Evolutionary conservation across 805 yeast species (phyloP).

Genomic region (Pichia scutulata): DNA sequence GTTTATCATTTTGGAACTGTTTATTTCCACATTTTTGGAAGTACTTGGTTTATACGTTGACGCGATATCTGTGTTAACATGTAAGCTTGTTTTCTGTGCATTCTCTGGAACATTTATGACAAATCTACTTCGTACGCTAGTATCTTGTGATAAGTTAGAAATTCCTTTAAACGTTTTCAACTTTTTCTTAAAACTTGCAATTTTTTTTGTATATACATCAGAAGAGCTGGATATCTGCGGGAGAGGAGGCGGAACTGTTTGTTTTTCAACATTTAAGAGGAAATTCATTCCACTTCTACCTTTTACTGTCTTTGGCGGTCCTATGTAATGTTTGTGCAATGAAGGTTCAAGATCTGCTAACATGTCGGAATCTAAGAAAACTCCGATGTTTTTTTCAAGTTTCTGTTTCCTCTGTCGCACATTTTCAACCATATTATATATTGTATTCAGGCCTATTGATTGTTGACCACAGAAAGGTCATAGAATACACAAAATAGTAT

Average conservation of each 20-base stretch:
- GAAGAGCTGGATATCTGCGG: conserved; percentile 12
- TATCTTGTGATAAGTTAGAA: not conserved
- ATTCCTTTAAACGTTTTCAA: conserved; percentile 10
- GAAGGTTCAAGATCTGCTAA: conserved; percentile 2
- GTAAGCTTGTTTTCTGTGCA: not conserved
- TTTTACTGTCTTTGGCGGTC: not conserved
- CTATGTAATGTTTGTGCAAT: conserved; percentile 5
- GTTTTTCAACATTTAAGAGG: not conserved
- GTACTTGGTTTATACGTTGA: no score
- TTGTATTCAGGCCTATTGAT: not conserved
- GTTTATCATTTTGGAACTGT: not conserved
- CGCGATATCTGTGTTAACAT: not conserved
- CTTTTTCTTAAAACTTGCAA: conserved; percentile 20
- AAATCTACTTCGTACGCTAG: not conserved
- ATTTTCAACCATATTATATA: not conserved
- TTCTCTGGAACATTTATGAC: not conserved
- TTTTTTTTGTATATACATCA: conserved; percentile 11
- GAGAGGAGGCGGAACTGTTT: conserved; percentile 16
- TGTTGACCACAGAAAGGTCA: not conserved
- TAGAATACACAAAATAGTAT: not conserved
- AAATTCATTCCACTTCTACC: not conserved
- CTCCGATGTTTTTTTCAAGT: conserved; percentile 22
- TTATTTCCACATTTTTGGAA: not conserved
- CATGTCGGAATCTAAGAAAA: conserved; percentile 4
- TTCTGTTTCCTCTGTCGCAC: not conserved